Conservation (phyloP, 805 yeast genomes). For the Brettanomyces custersianus region DNA sequence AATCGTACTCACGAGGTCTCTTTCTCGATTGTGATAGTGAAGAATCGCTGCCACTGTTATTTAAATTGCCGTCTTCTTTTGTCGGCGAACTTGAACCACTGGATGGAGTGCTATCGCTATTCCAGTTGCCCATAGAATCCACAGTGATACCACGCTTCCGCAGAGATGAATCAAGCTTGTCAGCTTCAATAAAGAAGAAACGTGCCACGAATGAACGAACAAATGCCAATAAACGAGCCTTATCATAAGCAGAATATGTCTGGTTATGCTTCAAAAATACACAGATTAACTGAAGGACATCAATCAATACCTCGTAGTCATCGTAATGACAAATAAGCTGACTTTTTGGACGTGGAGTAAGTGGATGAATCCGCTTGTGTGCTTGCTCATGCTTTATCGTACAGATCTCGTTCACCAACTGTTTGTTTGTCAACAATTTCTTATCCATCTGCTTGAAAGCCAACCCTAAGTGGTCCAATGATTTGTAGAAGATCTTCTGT, state of each 20-base stretch:
- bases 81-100: background rate
- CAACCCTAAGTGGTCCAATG: conserved; percentile 89
- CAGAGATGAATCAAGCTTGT: conserved; percentile 24
- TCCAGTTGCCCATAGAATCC: conserved; percentile 8
- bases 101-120: background rate
- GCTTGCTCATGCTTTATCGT: conserved; percentile 87
- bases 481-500: conserved; percentile 87
- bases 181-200: conserved; percentile 56
- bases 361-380: conserved; percentile 78
- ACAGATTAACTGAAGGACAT: conserved; percentile 59
- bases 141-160: conserved; percentile 2
- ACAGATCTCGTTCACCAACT: conserved; percentile 81
- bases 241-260: conserved; percentile 70
- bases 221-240: conserved; percentile 66
- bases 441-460: conserved; percentile 97
- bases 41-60: conserved; percentile 6
- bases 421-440: conserved; percentile 82
- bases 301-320: conserved; percentile 64
- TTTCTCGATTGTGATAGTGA: conserved; percentile 27
- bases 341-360: conserved; percentile 79
- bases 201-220: conserved; percentile 60
- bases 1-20: conserved; percentile 48
- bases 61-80: no score
- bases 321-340: conserved; percentile 48
- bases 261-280: conserved; percentile 61